These are phyloP conservation scores for Arachis hypogaea DNA, from an alignment of 306 rosid species.

Conservation along the genomic window DNA sequence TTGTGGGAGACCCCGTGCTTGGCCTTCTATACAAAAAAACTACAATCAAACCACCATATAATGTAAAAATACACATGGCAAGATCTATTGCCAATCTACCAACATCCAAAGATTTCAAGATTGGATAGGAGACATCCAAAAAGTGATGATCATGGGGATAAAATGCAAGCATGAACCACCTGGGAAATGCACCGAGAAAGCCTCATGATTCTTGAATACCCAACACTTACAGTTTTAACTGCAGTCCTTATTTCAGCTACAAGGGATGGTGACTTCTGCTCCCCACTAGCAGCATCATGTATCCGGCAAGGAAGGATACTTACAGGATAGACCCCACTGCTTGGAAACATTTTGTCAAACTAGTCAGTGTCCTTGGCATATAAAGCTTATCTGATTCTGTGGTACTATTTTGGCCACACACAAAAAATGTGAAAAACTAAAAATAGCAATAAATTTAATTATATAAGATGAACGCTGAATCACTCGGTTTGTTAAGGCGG, in stretches of 20 bases:
- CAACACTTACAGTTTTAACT: slow-evolving; percentile 44
- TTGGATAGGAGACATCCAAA: neutral
- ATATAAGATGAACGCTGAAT: neutral
- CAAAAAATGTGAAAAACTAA: neutral
- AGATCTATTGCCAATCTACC: neutral
- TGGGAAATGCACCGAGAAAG: slow-evolving; percentile 56
- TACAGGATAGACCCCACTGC: slow-evolving; percentile 61
- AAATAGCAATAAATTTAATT: neutral
- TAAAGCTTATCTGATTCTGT: slow-evolving; percentile 12
- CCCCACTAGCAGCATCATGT: slow-evolving; percentile 33
- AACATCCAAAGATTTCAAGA: slow-evolving; percentile 10
- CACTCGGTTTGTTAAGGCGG: neutral
- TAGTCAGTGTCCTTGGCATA: slow-evolving; percentile 28
- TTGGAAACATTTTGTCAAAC: slow-evolving; percentile 29
- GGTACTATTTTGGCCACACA: slow-evolving; percentile 24
- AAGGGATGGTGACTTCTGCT: slow-evolving; percentile 41
- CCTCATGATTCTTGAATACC: slow-evolving; percentile 55
- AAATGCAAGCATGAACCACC: slow-evolving; percentile 34
- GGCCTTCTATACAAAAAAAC: neutral
- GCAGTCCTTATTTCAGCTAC: slow-evolving; percentile 47
- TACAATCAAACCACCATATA: neutral
- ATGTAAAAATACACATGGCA: neutral
- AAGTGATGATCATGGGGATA: slow-evolving; percentile 27
- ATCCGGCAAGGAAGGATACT: slow-evolving; percentile 57
- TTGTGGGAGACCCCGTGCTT: neutral